Evolutionary conservation across 441 rosid species (phyloP).

Genomic region (Gossypium laxum): DNA sequence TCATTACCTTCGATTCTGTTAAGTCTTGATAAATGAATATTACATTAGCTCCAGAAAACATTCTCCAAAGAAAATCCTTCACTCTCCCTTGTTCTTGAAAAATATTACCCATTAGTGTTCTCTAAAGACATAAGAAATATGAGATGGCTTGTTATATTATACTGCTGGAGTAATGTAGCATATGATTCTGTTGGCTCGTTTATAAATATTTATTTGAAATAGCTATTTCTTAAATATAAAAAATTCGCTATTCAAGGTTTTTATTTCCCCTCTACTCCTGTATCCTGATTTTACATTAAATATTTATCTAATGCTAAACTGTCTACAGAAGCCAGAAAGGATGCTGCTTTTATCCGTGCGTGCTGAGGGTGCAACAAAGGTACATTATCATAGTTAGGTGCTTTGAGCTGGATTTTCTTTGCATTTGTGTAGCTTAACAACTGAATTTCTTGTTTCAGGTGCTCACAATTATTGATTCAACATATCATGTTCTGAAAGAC

Average conservation of each 20-base stretch:
- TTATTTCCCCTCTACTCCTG: conserved; percentile 4
- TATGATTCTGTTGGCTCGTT: not conserved
- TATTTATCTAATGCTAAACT: conserved; percentile 11
- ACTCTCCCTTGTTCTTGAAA: not conserved
- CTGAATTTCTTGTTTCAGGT: conserved; percentile 44
- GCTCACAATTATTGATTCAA: conserved; percentile 69
- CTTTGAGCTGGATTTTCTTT: conserved; percentile 14
- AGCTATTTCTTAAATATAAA: not conserved
- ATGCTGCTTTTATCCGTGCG: conserved; percentile 52
- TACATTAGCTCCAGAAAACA: not conserved
- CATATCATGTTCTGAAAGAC: conserved; percentile 56
- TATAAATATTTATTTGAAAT: not conserved
- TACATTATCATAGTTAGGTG: conserved; percentile 22
- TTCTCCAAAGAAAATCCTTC: not conserved
- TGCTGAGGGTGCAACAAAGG: conserved; percentile 95
- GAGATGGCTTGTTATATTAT: not conserved
- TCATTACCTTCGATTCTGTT: not conserved
- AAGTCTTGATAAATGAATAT: not conserved
- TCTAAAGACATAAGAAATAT: not conserved
- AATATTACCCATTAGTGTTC: not conserved
- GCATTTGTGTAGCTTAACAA: conserved; percentile 7
- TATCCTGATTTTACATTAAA: not conserved
- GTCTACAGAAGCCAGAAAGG: conserved; percentile 80
- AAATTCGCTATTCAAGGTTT: conserved; percentile 1
- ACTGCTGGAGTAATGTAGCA: not conserved